Conservation (phyloP, 2,329 filamentous ascomycete genomes). For the Triangularia verruculosa region DNA sequence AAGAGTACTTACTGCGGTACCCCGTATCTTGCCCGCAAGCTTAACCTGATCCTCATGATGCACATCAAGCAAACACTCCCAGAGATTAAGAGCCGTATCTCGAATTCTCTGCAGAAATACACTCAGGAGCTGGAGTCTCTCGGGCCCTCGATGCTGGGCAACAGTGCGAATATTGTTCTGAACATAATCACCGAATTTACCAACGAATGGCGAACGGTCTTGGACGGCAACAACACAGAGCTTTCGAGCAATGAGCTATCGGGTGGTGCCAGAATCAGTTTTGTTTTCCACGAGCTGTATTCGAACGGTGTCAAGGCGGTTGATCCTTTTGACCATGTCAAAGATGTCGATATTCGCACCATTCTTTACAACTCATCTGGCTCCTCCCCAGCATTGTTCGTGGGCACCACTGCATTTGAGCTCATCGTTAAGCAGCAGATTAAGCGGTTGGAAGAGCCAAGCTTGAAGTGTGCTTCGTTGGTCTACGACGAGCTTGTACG, state of each 20-base stretch:
- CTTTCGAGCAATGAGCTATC: slow-evolving; percentile 92
- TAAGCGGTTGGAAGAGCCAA: slow-evolving; percentile 91
- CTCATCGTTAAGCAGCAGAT: slow-evolving; percentile 99
- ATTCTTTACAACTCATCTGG: slow-evolving; percentile 99
- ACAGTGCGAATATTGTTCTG: slow-evolving; percentile 92
- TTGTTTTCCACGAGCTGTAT: slow-evolving; percentile 98
- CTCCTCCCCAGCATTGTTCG: slow-evolving; percentile 92
- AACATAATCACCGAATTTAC: slow-evolving; percentile 99
- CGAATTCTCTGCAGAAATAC: slow-evolving; percentile 93
- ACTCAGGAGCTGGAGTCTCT: slow-evolving; percentile 74
- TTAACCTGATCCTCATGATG: slow-evolving; percentile 99
- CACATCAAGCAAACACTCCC: slow-evolving; percentile 99
- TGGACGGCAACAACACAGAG: slow-evolving; percentile 96
- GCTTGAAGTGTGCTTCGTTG: slow-evolving; percentile 92
- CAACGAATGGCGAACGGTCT: slow-evolving; percentile 92
- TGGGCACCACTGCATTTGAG: slow-evolving; percentile 97
- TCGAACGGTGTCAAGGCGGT: slow-evolving; percentile 96
- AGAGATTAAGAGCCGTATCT: slow-evolving; percentile 96
- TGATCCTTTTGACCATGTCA: slow-evolving; percentile 95
- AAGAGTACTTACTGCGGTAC: slow-evolving; percentile 99
- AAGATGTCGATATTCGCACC: slow-evolving; percentile 95
- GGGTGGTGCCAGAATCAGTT: slow-evolving; percentile 95
- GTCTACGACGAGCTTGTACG: slow-evolving; percentile 97
- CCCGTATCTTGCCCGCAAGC: slow-evolving; percentile 90
- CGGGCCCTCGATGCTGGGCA: slow-evolving; percentile 92